A percentile compares a stretch with the other conserved stretches of the same genome.
Conservation (phyloP, 306 rosid species). For the Acmispon strigosus region DNA sequence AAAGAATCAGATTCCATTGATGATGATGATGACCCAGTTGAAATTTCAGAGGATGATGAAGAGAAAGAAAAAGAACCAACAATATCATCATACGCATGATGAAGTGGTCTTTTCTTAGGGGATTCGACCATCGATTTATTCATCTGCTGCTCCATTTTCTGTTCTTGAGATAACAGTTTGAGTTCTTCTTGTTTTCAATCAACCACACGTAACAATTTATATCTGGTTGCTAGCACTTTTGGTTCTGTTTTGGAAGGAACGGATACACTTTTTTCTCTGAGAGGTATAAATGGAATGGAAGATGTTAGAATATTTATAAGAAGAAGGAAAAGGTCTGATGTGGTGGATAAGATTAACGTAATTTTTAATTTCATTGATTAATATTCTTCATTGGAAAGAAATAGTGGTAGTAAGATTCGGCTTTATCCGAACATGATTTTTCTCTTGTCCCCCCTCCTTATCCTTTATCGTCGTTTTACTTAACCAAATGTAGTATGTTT, state of each 20-base stretch:
- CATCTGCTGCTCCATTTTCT: neutral
- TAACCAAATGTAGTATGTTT: neutral
- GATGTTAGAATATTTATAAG: conserved; percentile 12
- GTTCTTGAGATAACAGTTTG: neutral
- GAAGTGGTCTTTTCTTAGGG: neutral
- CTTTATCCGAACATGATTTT: conserved; percentile 29
- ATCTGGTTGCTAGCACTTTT: neutral
- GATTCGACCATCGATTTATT: neutral
- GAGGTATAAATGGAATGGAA: conserved; percentile 7
- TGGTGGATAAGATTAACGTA: conserved; percentile 33
- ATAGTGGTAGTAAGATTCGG: conserved; percentile 32
- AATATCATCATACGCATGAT: neutral
- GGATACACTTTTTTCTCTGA: no score
- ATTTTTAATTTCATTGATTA: neutral
- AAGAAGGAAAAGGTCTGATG: neutral
- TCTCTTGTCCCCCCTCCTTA: conserved; percentile 1
- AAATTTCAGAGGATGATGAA: conserved; percentile 9
- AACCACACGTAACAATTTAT: neutral
- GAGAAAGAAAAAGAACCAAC: conserved; percentile 1
- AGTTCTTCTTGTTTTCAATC: neutral
- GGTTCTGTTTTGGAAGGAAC: neutral
- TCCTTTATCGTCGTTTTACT: conserved; percentile 1
- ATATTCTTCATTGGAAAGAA: conserved; percentile 11
- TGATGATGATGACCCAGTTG: conserved; percentile 24
- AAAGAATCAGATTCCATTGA: conserved; percentile 29